Evolutionary conservation across 768 basidiomycete species (phyloP), one percentile per base, ranked within the genome.

Genomic region (Suillus cothurnatus): DNA sequence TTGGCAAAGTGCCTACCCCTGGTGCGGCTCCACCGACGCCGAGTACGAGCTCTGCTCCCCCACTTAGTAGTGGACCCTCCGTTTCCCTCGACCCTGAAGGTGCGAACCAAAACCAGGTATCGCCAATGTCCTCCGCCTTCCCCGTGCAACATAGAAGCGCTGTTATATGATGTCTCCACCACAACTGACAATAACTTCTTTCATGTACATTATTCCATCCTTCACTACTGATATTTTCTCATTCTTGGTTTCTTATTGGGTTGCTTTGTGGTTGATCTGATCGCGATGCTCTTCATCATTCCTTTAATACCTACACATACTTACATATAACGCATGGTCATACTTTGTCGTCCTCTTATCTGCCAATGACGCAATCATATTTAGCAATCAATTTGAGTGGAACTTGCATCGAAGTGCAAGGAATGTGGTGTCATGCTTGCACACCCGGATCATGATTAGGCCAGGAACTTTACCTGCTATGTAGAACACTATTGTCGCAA

Each of bases 41-140:
- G 72, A 83, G 70, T 83, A 65, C 85, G 78, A 82, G 77, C 69
- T 74, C 82, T 15, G 82, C 68, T 61, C 80, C 71, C 71, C 75
- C 71, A 26, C 72, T 69, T 38, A 73, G 67, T 21, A 71, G 62
- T 23, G 77, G 72, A 49, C 70, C 67, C 39, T 78, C 77, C 21
- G 55, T 69, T 17, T 68, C 61, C 31, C 71, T 72, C 56, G 79
- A 74, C 36, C 64, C 77, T 34, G 83, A 85, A 31, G 81, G 81
- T 36, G 70, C 74, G 31, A 79, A 76, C 55, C 86, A 84, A 70
- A 73, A 82, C 61, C 83, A 83, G 67, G 80, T 85, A 28, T 93
- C 92, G 21, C 92, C 92, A 0, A 87, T 94, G 90, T 93, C 91
- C 19, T 91, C 91, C 28, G 92, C 91, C 49, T 93, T 94, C 77